A percentile compares a stretch with the other conserved stretches of the same genome.
Evolutionary conservation across 2,329 filamentous ascomycete species (phyloP).

Genomic region (Neoarthrinium moseri): DNA sequence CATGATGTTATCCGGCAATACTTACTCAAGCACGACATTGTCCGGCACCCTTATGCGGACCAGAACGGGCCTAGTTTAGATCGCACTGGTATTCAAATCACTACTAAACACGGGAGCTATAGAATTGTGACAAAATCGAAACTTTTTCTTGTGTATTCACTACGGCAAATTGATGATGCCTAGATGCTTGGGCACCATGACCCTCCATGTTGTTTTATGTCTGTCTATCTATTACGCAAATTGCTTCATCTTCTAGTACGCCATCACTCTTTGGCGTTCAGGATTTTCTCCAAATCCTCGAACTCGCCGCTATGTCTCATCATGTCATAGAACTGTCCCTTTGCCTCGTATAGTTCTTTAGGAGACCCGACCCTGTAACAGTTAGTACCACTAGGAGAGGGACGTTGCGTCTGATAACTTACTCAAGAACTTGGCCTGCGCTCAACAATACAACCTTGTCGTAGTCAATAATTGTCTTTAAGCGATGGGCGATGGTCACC

Average conservation of each 20-base stretch:
- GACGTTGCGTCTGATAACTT: constrained; percentile 21
- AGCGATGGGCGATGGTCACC: constrained; percentile 57
- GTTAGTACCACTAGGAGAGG: constrained; percentile 11
- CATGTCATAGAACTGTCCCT: constrained; percentile 53
- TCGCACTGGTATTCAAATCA: no score
- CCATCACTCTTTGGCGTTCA: constrained; percentile 9
- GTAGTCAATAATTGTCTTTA: constrained; percentile 60
- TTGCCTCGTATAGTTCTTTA: constrained; percentile 40
- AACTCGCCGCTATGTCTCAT: constrained; percentile 54
- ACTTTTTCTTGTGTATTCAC: not conserved
- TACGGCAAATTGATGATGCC: no score
- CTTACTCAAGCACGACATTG: no score
- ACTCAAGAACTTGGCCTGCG: constrained; percentile 52
- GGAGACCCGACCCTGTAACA: constrained; percentile 42
- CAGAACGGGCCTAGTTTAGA: not conserved
- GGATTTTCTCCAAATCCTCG: constrained; percentile 39
- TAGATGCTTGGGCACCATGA: no score
- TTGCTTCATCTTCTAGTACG: no score
- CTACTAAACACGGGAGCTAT: not conserved
- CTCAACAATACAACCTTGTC: constrained; percentile 58
- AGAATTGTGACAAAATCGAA: no score
- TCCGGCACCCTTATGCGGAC: not conserved
- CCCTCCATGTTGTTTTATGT: no score
- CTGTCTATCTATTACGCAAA: no score
- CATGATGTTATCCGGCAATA: no score